Percentiles rank a stretch among this genome's conserved stretches.
phyloP scores from a whole-genome alignment of 1,284 basidiomycete species.

The Omphalotus olearius region DNA sequence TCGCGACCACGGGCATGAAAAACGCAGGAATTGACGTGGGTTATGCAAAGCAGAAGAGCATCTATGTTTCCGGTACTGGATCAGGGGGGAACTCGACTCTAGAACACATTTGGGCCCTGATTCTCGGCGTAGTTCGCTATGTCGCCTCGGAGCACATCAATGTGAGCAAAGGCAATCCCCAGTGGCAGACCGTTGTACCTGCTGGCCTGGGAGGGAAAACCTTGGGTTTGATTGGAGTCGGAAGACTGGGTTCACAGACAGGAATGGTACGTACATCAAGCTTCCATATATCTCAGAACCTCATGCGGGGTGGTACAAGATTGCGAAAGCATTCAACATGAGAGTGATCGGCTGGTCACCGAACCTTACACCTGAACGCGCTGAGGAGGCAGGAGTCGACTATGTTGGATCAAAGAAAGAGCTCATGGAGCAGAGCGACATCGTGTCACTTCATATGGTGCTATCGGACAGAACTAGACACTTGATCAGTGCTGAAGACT shows the following conservation, averaged over 20 bases:
- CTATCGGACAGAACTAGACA: slow-evolving; percentile 46
- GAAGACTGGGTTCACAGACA: slow-evolving; percentile 45
- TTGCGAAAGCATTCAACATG: slow-evolving; percentile 59
- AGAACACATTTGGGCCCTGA: slow-evolving; percentile 65
- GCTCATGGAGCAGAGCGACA: slow-evolving; percentile 48
- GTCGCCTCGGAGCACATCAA: slow-evolving; percentile 49
- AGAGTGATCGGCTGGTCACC: slow-evolving; percentile 61
- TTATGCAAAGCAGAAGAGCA: slow-evolving; percentile 44
- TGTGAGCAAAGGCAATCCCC: slow-evolving; percentile 40
- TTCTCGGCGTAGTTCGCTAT: slow-evolving; percentile 38
- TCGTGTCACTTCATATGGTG: slow-evolving; percentile 59
- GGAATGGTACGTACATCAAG: slow-evolving; percentile 34
- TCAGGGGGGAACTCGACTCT: slow-evolving; percentile 42
- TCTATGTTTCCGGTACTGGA: slow-evolving; percentile 54
- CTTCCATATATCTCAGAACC: neutral
- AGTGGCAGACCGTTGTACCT: slow-evolving; percentile 55
- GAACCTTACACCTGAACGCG: slow-evolving; percentile 54
- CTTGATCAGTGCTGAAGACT: slow-evolving; percentile 42
- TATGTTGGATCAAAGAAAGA: slow-evolving; percentile 46
- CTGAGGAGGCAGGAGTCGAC: slow-evolving; percentile 45
- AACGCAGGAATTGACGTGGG: slow-evolving; percentile 49
- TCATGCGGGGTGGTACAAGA: slow-evolving; percentile 26
- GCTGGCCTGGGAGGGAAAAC: slow-evolving; percentile 51
- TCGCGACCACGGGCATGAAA: slow-evolving; percentile 52
- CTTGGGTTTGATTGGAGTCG: slow-evolving; percentile 56